Percentiles rank a stretch among this genome's conserved stretches.
phyloP scores from a whole-genome alignment of 345 rosid genomes.

The Ceriops zippeliana region DNA sequence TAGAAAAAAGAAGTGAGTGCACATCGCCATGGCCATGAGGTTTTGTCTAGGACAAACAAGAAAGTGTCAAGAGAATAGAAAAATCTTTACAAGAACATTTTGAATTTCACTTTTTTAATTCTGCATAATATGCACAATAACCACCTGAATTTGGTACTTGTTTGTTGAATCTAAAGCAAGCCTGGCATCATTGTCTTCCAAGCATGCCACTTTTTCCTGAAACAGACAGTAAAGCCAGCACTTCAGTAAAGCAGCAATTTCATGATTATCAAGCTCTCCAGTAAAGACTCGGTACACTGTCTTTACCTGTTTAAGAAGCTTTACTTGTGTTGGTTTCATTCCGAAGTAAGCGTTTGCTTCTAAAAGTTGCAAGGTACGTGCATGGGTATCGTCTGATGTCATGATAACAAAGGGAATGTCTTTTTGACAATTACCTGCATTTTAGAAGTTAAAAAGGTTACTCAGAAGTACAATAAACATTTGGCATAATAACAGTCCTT shows the following conservation, averaged over 20 bases:
- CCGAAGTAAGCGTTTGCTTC: constrained; percentile 83
- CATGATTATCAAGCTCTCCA: constrained; percentile 1
- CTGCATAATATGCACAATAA: neutral
- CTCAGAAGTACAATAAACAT: neutral
- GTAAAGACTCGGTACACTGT: constrained; percentile 4
- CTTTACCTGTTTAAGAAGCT: constrained; percentile 86
- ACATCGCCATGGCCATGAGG: constrained; percentile 99
- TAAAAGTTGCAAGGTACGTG: constrained; percentile 58
- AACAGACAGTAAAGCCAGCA: constrained; percentile 10
- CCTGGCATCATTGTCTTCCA: constrained; percentile 87
- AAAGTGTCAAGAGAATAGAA: constrained; percentile 14
- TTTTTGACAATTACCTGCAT: constrained; percentile 48
- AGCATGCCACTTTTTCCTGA: constrained; percentile 98
- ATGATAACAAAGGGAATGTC: constrained; percentile 85
- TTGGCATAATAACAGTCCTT: neutral
- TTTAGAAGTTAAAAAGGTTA: constrained; percentile 1
- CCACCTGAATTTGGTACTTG: constrained; percentile 87
- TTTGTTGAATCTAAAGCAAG: constrained; percentile 77
- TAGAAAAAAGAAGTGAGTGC: constrained; percentile 82
- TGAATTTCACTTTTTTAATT: neutral
- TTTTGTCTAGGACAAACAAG: constrained; percentile 59
- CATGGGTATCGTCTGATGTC: constrained; percentile 97
- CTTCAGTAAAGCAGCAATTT: neutral
- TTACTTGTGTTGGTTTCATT: constrained; percentile 80
- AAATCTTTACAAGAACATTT: neutral